Conservation (phyloP, 129 eudicot genomes). For the Tagetes patula region DNA sequence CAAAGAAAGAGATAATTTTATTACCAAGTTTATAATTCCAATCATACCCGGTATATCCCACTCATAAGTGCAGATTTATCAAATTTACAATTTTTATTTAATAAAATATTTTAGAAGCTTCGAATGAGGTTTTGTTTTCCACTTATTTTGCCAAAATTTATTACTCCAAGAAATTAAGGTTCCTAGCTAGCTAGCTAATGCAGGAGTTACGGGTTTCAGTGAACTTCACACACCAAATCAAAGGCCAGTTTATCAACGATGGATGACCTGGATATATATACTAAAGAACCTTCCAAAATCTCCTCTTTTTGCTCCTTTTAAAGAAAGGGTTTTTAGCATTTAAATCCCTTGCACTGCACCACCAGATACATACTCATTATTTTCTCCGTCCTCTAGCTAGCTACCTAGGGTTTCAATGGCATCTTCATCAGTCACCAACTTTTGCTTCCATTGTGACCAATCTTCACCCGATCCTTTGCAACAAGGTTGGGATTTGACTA, state of each 20-base stretch:
- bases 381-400: too few species aligned
- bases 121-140: too few species aligned
- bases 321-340: neutral
- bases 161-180: too few species aligned
- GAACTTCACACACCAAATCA: neutral
- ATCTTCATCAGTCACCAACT: constrained; percentile 34
- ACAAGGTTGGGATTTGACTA: constrained; percentile 51
- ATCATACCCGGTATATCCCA: too few species aligned
- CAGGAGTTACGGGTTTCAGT: too few species aligned
- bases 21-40: too few species aligned
- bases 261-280: neutral
- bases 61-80: too few species aligned
- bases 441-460: constrained; percentile 45
- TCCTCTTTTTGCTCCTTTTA: neutral
- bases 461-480: constrained; percentile 35
- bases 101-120: too few species aligned
- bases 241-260: neutral
- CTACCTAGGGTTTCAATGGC: constrained; percentile 39
- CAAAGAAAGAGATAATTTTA: too few species aligned
- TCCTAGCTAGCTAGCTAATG: too few species aligned
- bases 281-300: constrained; percentile 3
- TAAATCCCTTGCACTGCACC: neutral
- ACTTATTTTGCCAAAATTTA: too few species aligned
- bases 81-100: too few species aligned
- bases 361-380: neutral